phyloP scores from a whole-genome alignment of 2,329 filamentous ascomycete genomes.

The Curvularia eragrostidis region DNA sequence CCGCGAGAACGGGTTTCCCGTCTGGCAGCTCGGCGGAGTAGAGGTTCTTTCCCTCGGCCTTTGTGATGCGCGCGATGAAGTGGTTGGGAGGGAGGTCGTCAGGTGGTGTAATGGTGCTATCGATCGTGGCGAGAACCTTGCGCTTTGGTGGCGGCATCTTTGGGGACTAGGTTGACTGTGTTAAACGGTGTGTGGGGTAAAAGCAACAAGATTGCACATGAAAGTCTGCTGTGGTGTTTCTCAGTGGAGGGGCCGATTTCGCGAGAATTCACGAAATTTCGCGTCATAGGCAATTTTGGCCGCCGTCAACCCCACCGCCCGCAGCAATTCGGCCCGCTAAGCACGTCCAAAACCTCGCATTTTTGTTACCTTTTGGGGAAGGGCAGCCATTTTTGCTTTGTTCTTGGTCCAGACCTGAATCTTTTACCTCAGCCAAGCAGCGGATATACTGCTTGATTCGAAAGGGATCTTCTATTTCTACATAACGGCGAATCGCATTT shows the following conservation, averaged over 20 bases:
- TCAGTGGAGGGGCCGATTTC: slow-evolving; percentile 14
- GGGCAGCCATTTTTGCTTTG: slow-evolving; percentile 4
- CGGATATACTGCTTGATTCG: background rate
- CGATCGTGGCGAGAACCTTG: slow-evolving; percentile 76
- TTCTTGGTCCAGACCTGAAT: background rate
- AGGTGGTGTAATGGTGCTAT: slow-evolving; percentile 71
- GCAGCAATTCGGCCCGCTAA: slow-evolving; percentile 18
- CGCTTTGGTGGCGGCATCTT: slow-evolving; percentile 77
- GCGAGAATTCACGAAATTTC: slow-evolving; percentile 13
- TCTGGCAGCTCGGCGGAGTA: slow-evolving; percentile 77
- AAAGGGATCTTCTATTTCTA: background rate
- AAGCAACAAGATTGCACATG: background rate
- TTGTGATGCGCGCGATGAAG: slow-evolving; percentile 76
- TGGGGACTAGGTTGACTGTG: background rate
- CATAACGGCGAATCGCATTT: background rate
- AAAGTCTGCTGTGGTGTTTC: background rate
- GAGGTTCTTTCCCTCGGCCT: slow-evolving; percentile 86
- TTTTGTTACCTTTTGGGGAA: slow-evolving; percentile 16
- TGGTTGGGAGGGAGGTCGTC: slow-evolving; percentile 58
- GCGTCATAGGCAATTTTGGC: slow-evolving; percentile 11
- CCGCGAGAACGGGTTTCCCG: slow-evolving; percentile 71
- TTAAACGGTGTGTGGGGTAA: background rate
- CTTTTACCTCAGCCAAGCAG: background rate
- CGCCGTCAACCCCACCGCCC: slow-evolving; percentile 1
- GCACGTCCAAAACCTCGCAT: slow-evolving; percentile 12